Percentiles rank a stretch among this genome's conserved stretches.
Evolutionary conservation across 108 stramenopile genomes (phyloP).

Genomic region (Cylindrotheca fusiformis): DNA sequence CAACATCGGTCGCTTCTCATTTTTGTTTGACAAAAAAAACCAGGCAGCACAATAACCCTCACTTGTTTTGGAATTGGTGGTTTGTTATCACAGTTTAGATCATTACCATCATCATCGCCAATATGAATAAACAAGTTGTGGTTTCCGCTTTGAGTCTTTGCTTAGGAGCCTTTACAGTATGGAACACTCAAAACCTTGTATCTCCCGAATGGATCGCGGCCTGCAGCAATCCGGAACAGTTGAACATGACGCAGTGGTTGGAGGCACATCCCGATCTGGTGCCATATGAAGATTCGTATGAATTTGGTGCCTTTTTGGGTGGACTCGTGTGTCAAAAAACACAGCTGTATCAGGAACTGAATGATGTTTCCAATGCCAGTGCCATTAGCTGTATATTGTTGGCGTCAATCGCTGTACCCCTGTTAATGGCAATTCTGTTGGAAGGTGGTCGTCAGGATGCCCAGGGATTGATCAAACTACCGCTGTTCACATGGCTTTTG

Average conservation of each 20-base stretch:
- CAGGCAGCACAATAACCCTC: too few relatives aligned
- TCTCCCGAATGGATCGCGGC: neutral
- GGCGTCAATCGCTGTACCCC: neutral
- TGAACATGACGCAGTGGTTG: neutral
- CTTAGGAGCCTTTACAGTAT: too few relatives aligned
- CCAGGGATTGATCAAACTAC: constrained; percentile 23
- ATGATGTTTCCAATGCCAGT: neutral
- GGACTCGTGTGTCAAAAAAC: neutral
- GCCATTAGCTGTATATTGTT: neutral
- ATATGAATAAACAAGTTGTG: too few relatives aligned
- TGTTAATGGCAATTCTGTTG: constrained; percentile 6
- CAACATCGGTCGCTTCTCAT: too few relatives aligned
- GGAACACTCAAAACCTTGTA: too few relatives aligned
- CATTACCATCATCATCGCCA: too few relatives aligned
- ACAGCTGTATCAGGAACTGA: neutral
- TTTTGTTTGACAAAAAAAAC: too few relatives aligned
- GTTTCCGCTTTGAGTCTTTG: too few relatives aligned
- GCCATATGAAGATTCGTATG: neutral
- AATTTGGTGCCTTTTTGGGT: neutral
- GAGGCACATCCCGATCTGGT: neutral
- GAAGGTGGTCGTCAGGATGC: constrained; percentile 31
- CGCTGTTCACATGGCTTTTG: constrained; percentile 30
- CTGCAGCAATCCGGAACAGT: neutral
- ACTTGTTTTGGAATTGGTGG: too few relatives aligned
- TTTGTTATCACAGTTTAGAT: too few relatives aligned